Evolutionary conservation across 768 basidiomycete species (phyloP).

Genomic region (Cystofilobasidium capitatum): DNA sequence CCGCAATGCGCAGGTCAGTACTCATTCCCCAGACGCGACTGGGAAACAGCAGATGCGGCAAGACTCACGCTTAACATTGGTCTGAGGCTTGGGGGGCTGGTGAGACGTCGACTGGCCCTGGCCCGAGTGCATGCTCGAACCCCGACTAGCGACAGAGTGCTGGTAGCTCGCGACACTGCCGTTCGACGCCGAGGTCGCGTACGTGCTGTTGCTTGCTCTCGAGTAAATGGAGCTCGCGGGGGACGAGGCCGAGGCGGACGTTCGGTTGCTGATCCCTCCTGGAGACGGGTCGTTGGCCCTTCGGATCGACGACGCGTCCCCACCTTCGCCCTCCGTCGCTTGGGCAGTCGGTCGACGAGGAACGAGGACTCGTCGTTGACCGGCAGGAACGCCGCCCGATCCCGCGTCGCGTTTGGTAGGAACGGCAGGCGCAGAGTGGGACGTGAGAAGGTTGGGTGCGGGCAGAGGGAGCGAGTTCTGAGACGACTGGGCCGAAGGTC

Average conservation of each 20-base stretch:
- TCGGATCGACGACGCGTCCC: background rate
- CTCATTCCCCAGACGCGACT: background rate
- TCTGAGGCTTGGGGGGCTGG: constrained; percentile 25
- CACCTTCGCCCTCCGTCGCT: background rate
- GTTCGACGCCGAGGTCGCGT: constrained; percentile 18
- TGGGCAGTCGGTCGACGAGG: constrained; percentile 4
- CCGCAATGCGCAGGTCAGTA: background rate
- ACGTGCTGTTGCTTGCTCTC: constrained; percentile 6
- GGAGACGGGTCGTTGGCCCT: constrained; percentile 18
- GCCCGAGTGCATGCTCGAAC: constrained; percentile 14
- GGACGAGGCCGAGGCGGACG: constrained; percentile 57
- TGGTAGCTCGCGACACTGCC: constrained; percentile 8
- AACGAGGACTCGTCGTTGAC: constrained; percentile 6
- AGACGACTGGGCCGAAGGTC: background rate
- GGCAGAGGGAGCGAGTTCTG: background rate
- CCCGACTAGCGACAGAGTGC: constrained; percentile 12
- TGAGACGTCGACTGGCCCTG: background rate
- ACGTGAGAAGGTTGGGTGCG: background rate
- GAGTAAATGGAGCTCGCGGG: constrained; percentile 23
- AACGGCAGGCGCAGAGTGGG: constrained; percentile 4
- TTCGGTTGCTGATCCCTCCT: constrained; percentile 35
- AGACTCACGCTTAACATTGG: constrained; percentile 69
- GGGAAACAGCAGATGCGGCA: background rate
- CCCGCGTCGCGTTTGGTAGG: constrained; percentile 8
- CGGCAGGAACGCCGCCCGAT: constrained; percentile 16